Evolutionary conservation across 2,329 filamentous ascomycete species (phyloP), one percentile per base, ranked within the genome.

Genomic region (Dactylellina leptospora): DNA sequence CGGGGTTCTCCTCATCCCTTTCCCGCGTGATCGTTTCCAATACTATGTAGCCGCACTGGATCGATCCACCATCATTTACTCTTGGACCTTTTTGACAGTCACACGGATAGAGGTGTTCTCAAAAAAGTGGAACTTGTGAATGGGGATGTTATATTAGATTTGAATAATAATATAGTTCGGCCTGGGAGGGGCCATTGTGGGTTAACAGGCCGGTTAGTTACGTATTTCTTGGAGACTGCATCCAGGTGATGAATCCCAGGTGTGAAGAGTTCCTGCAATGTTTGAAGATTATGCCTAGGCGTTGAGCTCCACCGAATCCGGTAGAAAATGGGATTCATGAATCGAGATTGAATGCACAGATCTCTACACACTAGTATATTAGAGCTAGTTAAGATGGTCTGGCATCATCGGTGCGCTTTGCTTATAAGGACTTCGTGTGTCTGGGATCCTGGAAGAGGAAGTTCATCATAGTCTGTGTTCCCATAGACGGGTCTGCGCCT

Each of bases 11-110:
- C 60, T 48, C 60, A 55, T 47, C 50, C 59, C 45, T 48, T 59
- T 72, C 51, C 68, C 68, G 68, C 68, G 68, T 64, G 68, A 72
- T 64, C 59, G 25, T 60, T 72, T 62, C 54, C 51, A 6, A 42
- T 55, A 22, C 27, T 18, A 47, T 60, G 33, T 72, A 30, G 47
- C n/a, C n/a, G n/a, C n/a, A n/a, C n/a, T n/a, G n/a, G n/a, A n/a
- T n/a, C 53, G 58, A 51, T 63, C 66, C 66, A 71, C 58, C 36
- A 18, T 27, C 27, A 16, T 16, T 10, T 56, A 44, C 38, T 56
- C 45, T 53, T 54, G 16, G 58, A 28, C 66, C 59, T 22, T 54
- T 25, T 59, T 3, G 3, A 22, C 9, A 22, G 10, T 4, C 28
- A 53, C 13, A 2, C 4, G 13, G 30, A 27, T 58, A 33, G 27